Evolutionary conservation across 768 basidiomycete species (phyloP).

Genomic region (Inosperma sp.): DNA sequence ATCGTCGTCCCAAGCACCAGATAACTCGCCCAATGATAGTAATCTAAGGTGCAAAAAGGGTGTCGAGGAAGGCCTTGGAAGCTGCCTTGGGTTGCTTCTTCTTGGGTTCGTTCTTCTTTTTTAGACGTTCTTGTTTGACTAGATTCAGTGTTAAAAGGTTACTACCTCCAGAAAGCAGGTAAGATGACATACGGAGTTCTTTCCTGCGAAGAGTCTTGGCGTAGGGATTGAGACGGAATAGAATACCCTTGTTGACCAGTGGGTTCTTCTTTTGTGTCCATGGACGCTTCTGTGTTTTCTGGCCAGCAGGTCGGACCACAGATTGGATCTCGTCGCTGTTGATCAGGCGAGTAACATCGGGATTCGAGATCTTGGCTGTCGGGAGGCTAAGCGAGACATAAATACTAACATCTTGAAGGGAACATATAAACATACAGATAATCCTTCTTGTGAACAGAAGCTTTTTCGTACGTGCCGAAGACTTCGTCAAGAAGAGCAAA

Average conservation of each 20-base stretch:
- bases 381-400: conserved; percentile 57
- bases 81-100: conserved; percentile 58
- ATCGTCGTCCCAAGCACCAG: background rate
- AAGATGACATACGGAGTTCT: conserved; percentile 66
- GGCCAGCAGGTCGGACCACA: conserved; percentile 85
- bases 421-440: conserved; percentile 55
- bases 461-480: conserved; percentile 92
- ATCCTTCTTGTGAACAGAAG: conserved; percentile 82
- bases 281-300: conserved; percentile 84
- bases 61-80: conserved; percentile 79
- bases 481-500: conserved; percentile 91
- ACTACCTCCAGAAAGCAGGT: background rate
- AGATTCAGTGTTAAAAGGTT: conserved; percentile 14
- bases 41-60: conserved; percentile 77
- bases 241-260: conserved; percentile 85
- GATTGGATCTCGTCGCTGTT: conserved; percentile 98
- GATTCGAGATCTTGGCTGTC: conserved; percentile 93
- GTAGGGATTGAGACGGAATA: conserved; percentile 98
- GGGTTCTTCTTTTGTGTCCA: conserved; percentile 99
- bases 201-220: conserved; percentile 90
- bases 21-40: background rate
- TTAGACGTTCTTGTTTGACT: conserved; percentile 80
- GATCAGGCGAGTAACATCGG: conserved; percentile 95
- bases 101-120: conserved; percentile 62
- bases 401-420: background rate